These are phyloP conservation scores for Neofusicoccum kwambonambiense DNA, from an alignment of 2,329 filamentous ascomycete genomes.

Conservation along the genomic window DNA sequence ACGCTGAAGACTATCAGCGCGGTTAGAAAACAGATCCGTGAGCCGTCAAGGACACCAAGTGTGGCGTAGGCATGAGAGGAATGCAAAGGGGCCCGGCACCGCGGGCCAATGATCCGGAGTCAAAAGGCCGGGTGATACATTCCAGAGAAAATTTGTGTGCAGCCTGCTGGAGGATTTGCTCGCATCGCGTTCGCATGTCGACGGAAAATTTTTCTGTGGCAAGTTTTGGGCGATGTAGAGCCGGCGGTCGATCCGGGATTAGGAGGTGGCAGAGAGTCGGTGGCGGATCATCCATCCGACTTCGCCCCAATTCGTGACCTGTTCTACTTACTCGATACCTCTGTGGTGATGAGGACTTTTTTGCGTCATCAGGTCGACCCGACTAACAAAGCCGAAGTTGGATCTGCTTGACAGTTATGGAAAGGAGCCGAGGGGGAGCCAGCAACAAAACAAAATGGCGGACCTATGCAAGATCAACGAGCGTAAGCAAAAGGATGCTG, in stretches of 20 bases:
- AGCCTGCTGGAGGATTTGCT: background rate
- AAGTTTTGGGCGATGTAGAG: background rate
- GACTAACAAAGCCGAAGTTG: background rate
- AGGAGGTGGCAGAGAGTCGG: background rate
- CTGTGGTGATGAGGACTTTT: background rate
- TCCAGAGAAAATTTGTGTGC: background rate
- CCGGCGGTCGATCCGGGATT: background rate
- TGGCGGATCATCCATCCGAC: background rate
- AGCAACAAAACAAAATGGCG: background rate
- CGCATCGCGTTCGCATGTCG: constrained; percentile 3
- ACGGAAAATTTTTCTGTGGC: background rate
- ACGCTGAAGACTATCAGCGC: background rate
- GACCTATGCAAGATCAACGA: background rate
- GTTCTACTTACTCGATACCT: background rate
- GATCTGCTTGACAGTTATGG: background rate
- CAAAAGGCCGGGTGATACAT: background rate
- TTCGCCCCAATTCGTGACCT: background rate
- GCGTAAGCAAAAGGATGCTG: background rate
- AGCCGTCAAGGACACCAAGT: background rate
- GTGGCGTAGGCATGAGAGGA: constrained; percentile 2
- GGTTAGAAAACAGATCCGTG: background rate
- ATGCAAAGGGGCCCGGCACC: constrained; percentile 4
- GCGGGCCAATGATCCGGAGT: background rate
- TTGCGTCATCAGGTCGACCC: background rate
- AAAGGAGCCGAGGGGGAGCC: background rate